These are phyloP conservation scores for Pichia phayaonensis DNA, from an alignment of 805 yeast species.

Conservation along the genomic window DNA sequence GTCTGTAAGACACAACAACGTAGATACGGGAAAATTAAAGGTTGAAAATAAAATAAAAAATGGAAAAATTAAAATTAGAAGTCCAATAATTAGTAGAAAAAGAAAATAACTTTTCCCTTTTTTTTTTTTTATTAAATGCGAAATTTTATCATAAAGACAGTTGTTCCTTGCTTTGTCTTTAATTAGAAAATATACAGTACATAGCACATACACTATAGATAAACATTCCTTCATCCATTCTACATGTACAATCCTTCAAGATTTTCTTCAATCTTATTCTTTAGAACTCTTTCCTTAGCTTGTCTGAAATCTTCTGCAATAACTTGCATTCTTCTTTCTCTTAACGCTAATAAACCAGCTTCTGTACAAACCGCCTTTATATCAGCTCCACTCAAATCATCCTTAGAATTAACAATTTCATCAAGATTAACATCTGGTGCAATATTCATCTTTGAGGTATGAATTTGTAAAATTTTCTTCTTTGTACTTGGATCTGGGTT, in stretches of 20 bases:
- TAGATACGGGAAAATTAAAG: too few species aligned
- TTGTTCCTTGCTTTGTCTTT: neutral
- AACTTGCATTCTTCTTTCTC: conserved; percentile 97
- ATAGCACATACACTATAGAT: neutral
- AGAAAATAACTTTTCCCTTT: too few species aligned
- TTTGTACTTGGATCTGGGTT: conserved; percentile 91
- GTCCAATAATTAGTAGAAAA: too few species aligned
- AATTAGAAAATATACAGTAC: neutral
- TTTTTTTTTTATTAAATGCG: too few species aligned
- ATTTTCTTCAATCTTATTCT: conserved; percentile 94
- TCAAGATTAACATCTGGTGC: conserved; percentile 84
- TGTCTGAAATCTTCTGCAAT: conserved; percentile 87
- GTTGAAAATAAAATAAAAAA: too few species aligned
- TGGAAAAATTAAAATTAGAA: too few species aligned
- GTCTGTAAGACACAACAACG: too few species aligned
- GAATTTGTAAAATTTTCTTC: conserved; percentile 86
- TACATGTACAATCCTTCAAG: conserved; percentile 82
- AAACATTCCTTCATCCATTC: neutral
- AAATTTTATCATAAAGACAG: too few species aligned
- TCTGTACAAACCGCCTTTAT: conserved; percentile 97
- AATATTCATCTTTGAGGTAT: conserved; percentile 88
- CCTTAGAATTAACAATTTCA: conserved; percentile 82
- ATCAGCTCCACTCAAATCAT: conserved; percentile 95
- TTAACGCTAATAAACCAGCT: conserved; percentile 89
- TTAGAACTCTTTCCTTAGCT: conserved; percentile 92